phyloP scores from a whole-genome alignment of 768 basidiomycete species.

The Gautieria morchelliformis region DNA sequence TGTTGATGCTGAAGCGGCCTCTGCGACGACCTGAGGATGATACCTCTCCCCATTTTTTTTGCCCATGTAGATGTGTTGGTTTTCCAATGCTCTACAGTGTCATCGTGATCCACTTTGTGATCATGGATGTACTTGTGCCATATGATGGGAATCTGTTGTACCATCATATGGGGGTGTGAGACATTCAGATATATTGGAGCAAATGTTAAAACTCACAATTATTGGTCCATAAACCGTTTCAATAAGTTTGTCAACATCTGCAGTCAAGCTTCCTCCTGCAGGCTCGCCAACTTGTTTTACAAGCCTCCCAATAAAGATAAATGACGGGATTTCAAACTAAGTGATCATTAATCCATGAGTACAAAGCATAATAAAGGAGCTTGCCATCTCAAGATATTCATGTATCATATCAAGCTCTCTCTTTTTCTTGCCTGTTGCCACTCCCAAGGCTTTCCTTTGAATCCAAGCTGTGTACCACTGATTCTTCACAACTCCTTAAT shows the following conservation, averaged over 20 bases:
- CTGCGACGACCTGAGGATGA: no score
- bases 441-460: neutral
- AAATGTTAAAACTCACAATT: neutral
- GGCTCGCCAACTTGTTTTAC: neutral
- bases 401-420: conserved; percentile 5
- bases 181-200: neutral
- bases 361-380: neutral
- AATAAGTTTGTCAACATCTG: neutral
- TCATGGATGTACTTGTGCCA: no score
- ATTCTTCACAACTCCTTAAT: conserved; percentile 10
- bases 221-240: neutral
- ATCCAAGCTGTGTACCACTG: conserved; percentile 10
- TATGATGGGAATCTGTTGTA: no score
- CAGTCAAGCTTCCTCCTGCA: neutral
- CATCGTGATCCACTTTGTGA: no score
- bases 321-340: neutral
- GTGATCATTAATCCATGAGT: no score
- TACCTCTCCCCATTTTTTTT: no score
- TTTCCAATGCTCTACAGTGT: no score
- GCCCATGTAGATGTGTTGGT: no score
- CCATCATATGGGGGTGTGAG: neutral
- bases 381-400: neutral
- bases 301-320: neutral
- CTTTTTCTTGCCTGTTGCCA: neutral
- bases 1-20: no score